Conservation (phyloP, 768 basidiomycete genomes). For the Lanmaoa rubissima region DNA sequence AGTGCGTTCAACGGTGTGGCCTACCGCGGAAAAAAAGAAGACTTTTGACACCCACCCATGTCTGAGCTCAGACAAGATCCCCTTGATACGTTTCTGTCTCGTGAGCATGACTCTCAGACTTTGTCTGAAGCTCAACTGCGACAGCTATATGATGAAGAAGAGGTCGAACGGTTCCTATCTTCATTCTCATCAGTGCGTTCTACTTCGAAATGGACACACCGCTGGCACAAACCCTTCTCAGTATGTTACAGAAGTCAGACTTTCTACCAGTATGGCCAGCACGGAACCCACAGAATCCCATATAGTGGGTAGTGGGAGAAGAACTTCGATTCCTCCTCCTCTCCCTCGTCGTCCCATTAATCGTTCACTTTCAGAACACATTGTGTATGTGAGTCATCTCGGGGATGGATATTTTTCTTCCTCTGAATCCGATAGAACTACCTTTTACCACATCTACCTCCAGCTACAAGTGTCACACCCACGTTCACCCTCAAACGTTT, state of each 20-base stretch:
- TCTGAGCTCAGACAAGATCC: conserved; percentile 5
- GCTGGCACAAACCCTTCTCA: conserved; percentile 21
- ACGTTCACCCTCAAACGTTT: conserved; percentile 55
- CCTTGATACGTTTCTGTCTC: background rate
- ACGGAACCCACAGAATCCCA: conserved; percentile 17
- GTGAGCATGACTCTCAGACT: conserved; percentile 19
- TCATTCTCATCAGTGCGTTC: conserved; percentile 60
- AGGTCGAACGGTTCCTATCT: conserved; percentile 56
- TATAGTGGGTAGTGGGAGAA: background rate
- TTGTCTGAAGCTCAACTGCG: conserved; percentile 55
- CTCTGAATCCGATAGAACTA: conserved; percentile 32
- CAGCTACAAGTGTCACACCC: conserved; percentile 36
- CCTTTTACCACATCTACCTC: conserved; percentile 49
- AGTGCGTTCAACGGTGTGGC: no score
- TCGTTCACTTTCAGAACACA: conserved; percentile 27
- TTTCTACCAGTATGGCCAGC: conserved; percentile 30
- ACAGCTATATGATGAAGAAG: conserved; percentile 60
- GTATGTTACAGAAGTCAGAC: conserved; percentile 60
- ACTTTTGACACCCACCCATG: conserved; percentile 2
- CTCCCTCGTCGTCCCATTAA: conserved; percentile 9
- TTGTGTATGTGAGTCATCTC: conserved; percentile 25
- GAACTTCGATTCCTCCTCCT: background rate
- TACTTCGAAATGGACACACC: background rate
- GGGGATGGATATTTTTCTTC: conserved; percentile 4
- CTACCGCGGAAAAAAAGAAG: no score